phyloP scores from a whole-genome alignment of 208 protist genomes.

The Trypanosoma melophagium region DNA sequence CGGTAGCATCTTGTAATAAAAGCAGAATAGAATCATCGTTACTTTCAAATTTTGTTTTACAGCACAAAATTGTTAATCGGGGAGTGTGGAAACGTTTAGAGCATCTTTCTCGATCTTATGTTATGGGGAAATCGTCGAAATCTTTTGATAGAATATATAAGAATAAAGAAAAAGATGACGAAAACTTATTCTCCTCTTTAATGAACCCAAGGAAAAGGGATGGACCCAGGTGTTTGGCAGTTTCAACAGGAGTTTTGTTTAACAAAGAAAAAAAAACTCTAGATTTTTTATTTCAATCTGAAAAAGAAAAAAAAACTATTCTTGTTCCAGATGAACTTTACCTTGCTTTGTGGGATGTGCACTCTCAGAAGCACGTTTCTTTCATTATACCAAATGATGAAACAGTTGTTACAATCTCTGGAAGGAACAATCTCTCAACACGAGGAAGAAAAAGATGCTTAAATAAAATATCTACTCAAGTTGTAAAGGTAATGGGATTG shows the following conservation, averaged over 20 bases:
- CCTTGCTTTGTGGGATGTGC: slow-evolving; percentile 44
- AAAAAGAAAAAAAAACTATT: slow-evolving; percentile 4
- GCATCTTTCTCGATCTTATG: slow-evolving; percentile 39
- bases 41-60: slow-evolving; percentile 57
- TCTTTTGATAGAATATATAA: neutral
- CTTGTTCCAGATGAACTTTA: slow-evolving; percentile 54
- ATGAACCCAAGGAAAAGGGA: neutral
- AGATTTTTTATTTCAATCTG: neutral
- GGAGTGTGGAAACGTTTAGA: slow-evolving; percentile 65
- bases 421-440: neutral
- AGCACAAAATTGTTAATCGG: slow-evolving; percentile 49
- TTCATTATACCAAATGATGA: slow-evolving; percentile 54
- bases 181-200: neutral
- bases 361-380: slow-evolving; percentile 44
- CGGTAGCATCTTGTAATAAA: slow-evolving; percentile 37
- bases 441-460: neutral
- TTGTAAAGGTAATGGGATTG: no score
- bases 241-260: slow-evolving; percentile 21
- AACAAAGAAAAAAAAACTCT: slow-evolving; percentile 14
- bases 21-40: slow-evolving; percentile 45
- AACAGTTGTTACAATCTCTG: neutral
- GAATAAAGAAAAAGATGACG: slow-evolving; percentile 3
- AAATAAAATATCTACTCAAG: neutral
- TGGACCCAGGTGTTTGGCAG: slow-evolving; percentile 4
- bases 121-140: slow-evolving; percentile 9